Percentiles rank a stretch among this genome's conserved stretches.
These are phyloP conservation scores for Thelonectria discophora DNA, from an alignment of 2,329 filamentous ascomycete species.

Conservation along the genomic window DNA sequence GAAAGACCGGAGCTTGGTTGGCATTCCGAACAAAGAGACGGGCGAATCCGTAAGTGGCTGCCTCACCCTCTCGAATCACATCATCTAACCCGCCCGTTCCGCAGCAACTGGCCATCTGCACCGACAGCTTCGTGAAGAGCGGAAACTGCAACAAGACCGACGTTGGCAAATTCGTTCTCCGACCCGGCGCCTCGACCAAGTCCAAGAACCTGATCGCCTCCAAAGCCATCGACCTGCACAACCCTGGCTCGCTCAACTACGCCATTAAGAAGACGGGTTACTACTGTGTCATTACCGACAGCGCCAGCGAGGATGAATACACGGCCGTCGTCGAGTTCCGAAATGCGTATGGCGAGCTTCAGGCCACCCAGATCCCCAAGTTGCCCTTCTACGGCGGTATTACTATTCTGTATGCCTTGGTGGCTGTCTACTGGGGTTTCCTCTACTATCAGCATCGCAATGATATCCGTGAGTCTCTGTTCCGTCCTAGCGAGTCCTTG, in stretches of 20 bases:
- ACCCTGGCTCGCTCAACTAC: conserved; percentile 80
- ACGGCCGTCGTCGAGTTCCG: conserved; percentile 87
- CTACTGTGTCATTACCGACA: conserved; percentile 88
- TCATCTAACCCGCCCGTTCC: conserved; percentile 2
- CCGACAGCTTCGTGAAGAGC: conserved; percentile 71
- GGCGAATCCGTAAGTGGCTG: conserved; percentile 59
- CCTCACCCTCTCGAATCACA: not conserved
- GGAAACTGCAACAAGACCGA: conserved; percentile 80
- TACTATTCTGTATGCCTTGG: conserved; percentile 90
- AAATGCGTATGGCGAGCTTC: conserved; percentile 95
- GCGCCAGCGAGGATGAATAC: conserved; percentile 75
- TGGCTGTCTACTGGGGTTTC: conserved; percentile 88
- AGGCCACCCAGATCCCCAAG: conserved; percentile 95
- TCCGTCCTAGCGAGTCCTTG: not conserved
- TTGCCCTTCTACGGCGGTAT: conserved; percentile 96
- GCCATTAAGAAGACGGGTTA: conserved; percentile 90
- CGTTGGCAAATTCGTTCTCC: conserved; percentile 84
- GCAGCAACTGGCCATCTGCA: conserved; percentile 71
- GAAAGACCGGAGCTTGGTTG: conserved; percentile 83
- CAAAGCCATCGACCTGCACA: conserved; percentile 82
- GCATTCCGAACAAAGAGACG: conserved; percentile 67
- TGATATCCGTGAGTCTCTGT: conserved; percentile 75
- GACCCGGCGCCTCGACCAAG: conserved; percentile 75
- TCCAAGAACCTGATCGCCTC: conserved; percentile 80
- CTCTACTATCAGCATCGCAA: conserved; percentile 93